Percentiles rank a stretch among this genome's conserved stretches.
Evolutionary conservation across 768 basidiomycete species (phyloP).

Genomic region (Boletellus sp.): DNA sequence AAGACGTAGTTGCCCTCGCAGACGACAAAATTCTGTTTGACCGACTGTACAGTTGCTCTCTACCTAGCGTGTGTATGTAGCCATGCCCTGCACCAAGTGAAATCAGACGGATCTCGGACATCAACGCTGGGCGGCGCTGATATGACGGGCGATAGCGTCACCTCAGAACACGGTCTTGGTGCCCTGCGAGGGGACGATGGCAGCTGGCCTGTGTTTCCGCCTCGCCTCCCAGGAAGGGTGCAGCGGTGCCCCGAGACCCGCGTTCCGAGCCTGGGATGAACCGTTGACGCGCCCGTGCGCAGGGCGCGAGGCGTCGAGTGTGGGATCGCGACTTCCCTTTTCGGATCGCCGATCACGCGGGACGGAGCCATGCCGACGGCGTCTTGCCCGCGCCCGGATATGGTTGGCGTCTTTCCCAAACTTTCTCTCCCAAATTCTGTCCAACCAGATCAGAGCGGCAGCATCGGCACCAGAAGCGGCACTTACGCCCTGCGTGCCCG

Average conservation of each 20-base stretch:
- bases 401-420: slow-evolving; percentile 91
- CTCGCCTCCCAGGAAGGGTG: slow-evolving; percentile 99
- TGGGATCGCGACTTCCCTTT: slow-evolving; percentile 5
- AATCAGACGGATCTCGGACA: neutral
- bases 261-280: neutral
- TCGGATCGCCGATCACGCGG: slow-evolving; percentile 17
- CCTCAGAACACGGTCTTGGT: slow-evolving; percentile 73
- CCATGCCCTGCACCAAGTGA: no score
- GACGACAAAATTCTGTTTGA: no score
- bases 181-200: slow-evolving; percentile 65
- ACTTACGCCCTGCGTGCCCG: slow-evolving; percentile 92
- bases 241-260: slow-evolving; percentile 39
- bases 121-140: neutral
- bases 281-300: neutral
- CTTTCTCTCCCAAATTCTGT: slow-evolving; percentile 97
- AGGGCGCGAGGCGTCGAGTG: neutral
- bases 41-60: no score
- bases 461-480: no score
- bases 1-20: slow-evolving; percentile 6
- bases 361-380: slow-evolving; percentile 10
- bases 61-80: no score
- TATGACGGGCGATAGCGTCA: no score
- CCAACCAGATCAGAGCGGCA: neutral
- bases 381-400: slow-evolving; percentile 54
- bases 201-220: slow-evolving; percentile 63